Percentiles rank a stretch among this genome's conserved stretches.
Conservation (phyloP, 2,329 filamentous ascomycete genomes). For the Hymenoscyphus repandus region DNA sequence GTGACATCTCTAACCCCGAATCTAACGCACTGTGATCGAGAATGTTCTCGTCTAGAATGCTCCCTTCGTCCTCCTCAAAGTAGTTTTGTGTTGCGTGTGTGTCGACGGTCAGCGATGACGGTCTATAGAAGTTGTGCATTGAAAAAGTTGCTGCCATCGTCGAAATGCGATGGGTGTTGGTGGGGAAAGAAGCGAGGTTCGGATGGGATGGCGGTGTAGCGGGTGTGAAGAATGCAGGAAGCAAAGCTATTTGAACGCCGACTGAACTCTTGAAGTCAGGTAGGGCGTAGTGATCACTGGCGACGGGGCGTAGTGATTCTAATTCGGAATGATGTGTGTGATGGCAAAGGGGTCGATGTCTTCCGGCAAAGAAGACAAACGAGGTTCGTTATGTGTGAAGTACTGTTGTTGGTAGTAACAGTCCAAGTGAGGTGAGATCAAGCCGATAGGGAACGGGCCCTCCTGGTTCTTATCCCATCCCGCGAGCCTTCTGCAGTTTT, state of each 20-base stretch:
- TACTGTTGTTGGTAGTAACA: background rate
- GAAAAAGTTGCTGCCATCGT: constrained; percentile 27
- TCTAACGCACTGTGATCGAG: constrained; percentile 55
- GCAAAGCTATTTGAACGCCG: constrained; percentile 10
- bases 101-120: constrained; percentile 30
- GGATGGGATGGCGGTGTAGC: constrained; percentile 26
- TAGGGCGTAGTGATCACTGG: constrained; percentile 5
- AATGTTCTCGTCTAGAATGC: constrained; percentile 56
- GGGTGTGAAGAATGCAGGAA: constrained; percentile 12
- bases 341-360: constrained; percentile 16
- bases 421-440: constrained; percentile 16
- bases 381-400: constrained; percentile 17
- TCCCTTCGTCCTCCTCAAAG: constrained; percentile 57
- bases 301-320: constrained; percentile 10
- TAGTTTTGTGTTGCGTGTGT: constrained; percentile 39
- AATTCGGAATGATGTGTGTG: constrained; percentile 15
- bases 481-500: constrained; percentile 12
- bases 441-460: constrained; percentile 25
- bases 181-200: constrained; percentile 23
- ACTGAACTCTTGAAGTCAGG: background rate
- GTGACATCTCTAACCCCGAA: constrained; percentile 58
- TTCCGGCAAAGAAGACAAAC: constrained; percentile 16
- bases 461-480: constrained; percentile 25
- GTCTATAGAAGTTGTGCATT: constrained; percentile 31
- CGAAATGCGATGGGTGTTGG: constrained; percentile 15